Base-by-base conservation (phyloP, 2,329 filamentous ascomycete genomes). In the Lasiodiplodia sp. region DNA sequence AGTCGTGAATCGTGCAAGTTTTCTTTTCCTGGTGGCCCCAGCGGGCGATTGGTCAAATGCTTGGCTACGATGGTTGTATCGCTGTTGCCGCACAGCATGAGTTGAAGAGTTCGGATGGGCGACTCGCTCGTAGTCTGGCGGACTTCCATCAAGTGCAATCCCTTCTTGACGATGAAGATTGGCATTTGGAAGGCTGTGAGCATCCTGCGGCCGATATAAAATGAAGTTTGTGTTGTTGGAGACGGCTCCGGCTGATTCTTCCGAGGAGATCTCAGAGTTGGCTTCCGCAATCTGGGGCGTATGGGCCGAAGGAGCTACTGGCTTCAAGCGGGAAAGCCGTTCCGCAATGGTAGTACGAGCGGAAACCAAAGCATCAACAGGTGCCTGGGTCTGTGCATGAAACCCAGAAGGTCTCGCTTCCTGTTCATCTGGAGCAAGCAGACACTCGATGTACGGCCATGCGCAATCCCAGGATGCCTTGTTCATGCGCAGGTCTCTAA, bases 401-500 rank as follows among this genome's bases (percentile, higher is more conserved):
- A 5, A 2, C 18, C 5, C 16, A 18, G 40, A 44, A 44, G 40
- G 40, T 44, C 40, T n/a, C 18, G 8, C 5, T 18, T 47, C 44
- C 5, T 21, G 44, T 11, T 47, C 44, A 14, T n/a, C 18, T 57
- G 5, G 31, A 38, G n/a, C 10, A 2, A 23, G 2, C 8, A 37
- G 34, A 11, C 31, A 6, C 11, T 77, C 72, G 11, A 79, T 71
- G 25, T 70, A 79, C 0, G 76, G 70, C 78, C 78, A 80, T 11
- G 74, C 67, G 38, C 72, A 73, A 12, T 71, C 76, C 78, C 78
- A 80, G 0, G 72, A 18, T 2, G 63, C 2, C 0, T 51, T 12
- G 44, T 77, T 77, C 52, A 74, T 67, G n/a, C 76, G 72, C 21
- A 80, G 65, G 28, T 79, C 77, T 11, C 40, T 60, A 25, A 77